A percentile compares a stretch with the other conserved stretches of the same genome.
Conservation (phyloP, 179 eudicot genomes). For the Camellia oleifera region DNA sequence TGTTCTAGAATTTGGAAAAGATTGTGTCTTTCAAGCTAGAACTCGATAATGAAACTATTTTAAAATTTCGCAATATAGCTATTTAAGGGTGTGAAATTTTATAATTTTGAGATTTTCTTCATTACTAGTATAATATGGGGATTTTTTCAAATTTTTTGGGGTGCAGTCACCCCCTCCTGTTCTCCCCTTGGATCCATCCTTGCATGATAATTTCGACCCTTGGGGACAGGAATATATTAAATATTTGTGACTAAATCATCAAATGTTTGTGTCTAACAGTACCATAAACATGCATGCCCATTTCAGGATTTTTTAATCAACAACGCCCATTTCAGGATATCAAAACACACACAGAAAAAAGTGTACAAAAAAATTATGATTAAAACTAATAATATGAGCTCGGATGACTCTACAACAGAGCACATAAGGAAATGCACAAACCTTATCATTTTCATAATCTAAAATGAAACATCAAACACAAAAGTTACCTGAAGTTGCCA, state of each 20-base stretch:
- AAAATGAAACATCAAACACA: neutral
- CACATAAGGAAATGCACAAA: slow-evolving; percentile 4
- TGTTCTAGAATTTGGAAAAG: too few species aligned
- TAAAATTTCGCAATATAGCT: too few species aligned
- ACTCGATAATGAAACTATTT: too few species aligned
- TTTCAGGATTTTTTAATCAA: too few species aligned
- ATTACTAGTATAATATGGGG: too few species aligned
- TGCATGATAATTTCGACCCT: neutral
- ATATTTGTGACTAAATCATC: neutral
- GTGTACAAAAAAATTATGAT: neutral
- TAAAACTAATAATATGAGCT: neutral
- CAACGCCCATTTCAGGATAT: neutral
- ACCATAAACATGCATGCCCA: slow-evolving; percentile 11
- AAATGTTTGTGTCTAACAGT: neutral
- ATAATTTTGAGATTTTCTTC: too few species aligned
- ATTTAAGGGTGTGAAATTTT: too few species aligned
- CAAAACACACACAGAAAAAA: neutral
- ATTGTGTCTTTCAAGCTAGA: too few species aligned
- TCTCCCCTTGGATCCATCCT: too few species aligned
- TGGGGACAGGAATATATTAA: neutral
- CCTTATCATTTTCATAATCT: neutral
- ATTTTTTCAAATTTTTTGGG: too few species aligned
- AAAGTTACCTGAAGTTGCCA: slow-evolving; percentile 82
- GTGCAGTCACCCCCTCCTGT: too few species aligned
- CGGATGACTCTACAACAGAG: neutral